Evolutionary conservation across 2,329 filamentous ascomycete genomes (phyloP).

Genomic region (Neophaeococcomyces aloes): DNA sequence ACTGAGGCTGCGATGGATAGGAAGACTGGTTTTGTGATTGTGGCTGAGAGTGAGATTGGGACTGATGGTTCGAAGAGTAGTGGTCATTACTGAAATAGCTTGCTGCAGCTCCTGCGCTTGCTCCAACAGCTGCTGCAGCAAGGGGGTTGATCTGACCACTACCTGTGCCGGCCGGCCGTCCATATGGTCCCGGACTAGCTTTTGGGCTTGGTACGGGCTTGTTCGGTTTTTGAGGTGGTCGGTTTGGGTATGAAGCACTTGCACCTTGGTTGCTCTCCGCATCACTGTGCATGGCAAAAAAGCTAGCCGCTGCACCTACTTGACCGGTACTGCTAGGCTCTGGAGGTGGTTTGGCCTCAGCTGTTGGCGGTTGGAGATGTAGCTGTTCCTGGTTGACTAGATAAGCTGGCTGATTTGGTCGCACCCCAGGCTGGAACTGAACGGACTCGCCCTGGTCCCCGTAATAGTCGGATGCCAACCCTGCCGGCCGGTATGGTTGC

Average conservation of each 20-base stretch:
- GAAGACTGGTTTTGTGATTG: constrained; percentile 11
- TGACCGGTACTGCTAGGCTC: constrained; percentile 45
- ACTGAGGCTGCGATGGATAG: not conserved
- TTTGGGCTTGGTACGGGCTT: constrained; percentile 18
- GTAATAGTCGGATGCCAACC: constrained; percentile 52
- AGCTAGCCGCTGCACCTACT: constrained; percentile 47
- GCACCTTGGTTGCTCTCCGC: constrained; percentile 14
- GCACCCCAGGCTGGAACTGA: constrained; percentile 47
- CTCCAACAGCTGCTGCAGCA: constrained; percentile 1
- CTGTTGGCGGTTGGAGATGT: constrained; percentile 45
- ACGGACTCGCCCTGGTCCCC: constrained; percentile 53
- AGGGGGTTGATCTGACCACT: not conserved
- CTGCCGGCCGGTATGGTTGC: constrained; percentile 39
- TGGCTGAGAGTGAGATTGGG: constrained; percentile 3
- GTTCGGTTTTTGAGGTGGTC: constrained; percentile 8
- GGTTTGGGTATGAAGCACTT: constrained; percentile 29
- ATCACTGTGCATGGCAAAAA: constrained; percentile 34
- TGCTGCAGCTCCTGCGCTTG: constrained; percentile 10
- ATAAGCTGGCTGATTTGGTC: constrained; percentile 42
- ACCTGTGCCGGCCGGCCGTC: not conserved
- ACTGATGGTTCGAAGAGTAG: not conserved
- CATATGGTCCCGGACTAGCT: constrained; percentile 18
- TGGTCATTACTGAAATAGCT: constrained; percentile 12
- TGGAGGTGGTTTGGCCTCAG: constrained; percentile 42
- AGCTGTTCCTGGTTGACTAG: constrained; percentile 44